Evolutionary conservation across 2,329 filamentous ascomycete species (phyloP), one percentile per base, ranked within the genome.

Genomic region (Phyllosticta citriasiana): DNA sequence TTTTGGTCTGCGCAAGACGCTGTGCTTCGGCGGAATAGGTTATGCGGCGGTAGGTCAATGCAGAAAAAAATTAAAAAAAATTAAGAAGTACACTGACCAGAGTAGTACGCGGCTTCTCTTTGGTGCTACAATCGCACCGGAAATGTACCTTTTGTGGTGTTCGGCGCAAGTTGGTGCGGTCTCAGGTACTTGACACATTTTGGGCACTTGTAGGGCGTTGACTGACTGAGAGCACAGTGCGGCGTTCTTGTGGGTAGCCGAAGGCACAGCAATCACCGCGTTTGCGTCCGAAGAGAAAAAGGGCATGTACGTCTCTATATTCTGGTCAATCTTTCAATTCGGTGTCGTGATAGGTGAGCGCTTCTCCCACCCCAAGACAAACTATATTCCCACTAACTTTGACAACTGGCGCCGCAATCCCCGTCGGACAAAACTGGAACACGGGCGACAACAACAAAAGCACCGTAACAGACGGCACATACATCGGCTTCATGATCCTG

Each of bases 401-500:
- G 5, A 30, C 27, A 30, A 30, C 27, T 30, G 27, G 27, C 27
- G 50, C 50, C 50, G n/a, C 50, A 4, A 57, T 57, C 33, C 56
- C 56, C 25, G 25, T 59, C 5, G 57, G 16, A 4, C 30, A 51
- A 26, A 59, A 59, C 16, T 33, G 35, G 24, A 53, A 51, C 12
- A 16, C 57, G 3, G 57, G 33, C 30, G 51, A 33, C 24, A 54
- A 54, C 3, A 54, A 54, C 53, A 25, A 25, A 12, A 54, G 53
- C 53, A 26, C 24, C 14, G 57, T 59, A 2, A 26, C 22, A 10
- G 47, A 59, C 22, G 57, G 57, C 5, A 59, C 57, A 4, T 59
- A 59, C 30, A 59, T 59, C 2, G 57, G 57, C 6, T 53, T 59
- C 57, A 25, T 59, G 22, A 59, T 59, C 10, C 57, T 59, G 4